Conservation (phyloP, 768 basidiomycete genomes). For the Neoboletus subvelutipes region DNA sequence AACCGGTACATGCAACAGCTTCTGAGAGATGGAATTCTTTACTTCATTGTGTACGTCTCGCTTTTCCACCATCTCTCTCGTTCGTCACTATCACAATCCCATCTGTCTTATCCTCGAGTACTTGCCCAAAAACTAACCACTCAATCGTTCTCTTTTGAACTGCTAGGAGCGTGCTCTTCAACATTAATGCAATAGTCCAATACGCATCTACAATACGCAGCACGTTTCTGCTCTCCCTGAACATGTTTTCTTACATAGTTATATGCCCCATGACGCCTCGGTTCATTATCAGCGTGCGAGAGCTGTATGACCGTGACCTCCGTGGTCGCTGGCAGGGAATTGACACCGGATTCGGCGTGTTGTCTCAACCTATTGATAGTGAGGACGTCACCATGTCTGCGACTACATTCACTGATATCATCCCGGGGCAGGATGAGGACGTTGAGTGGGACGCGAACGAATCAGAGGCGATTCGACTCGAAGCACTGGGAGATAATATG, state of each 20-base stretch:
- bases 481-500: too few species aligned
- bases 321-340: not conserved
- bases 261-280: not conserved
- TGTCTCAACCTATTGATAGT: not conserved
- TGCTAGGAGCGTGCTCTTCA: too few species aligned
- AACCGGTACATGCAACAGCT: constrained; percentile 10
- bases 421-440: not conserved
- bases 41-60: constrained; percentile 1
- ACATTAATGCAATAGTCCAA: too few species aligned
- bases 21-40: constrained; percentile 6
- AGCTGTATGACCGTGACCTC: not conserved
- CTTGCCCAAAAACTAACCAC: not conserved
- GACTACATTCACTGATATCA: not conserved
- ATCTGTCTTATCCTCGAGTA: not conserved
- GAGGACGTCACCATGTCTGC: not conserved
- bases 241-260: not conserved
- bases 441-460: not conserved
- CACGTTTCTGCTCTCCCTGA: not conserved
- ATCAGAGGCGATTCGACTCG: not conserved
- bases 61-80: not conserved
- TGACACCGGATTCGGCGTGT: constrained; percentile 5
- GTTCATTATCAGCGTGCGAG: constrained; percentile 11
- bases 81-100: not conserved
- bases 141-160: too few species aligned
- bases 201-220: too few species aligned